These are phyloP conservation scores for Trichoderma citrinoviride DNA, from an alignment of 2,329 filamentous ascomycete species.

Conservation along the genomic window DNA sequence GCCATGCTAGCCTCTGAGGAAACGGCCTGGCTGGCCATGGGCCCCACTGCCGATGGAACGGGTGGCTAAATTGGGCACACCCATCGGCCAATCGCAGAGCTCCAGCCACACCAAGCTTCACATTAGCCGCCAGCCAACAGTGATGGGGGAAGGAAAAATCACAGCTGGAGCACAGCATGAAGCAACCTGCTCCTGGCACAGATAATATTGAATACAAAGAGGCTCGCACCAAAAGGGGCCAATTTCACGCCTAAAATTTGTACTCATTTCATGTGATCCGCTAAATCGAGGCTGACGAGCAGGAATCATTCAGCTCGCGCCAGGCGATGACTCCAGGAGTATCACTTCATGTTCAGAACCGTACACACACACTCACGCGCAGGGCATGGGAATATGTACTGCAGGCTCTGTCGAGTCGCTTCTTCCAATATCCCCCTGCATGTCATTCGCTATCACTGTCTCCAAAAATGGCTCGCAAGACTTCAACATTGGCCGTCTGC, in stretches of 20 bases:
- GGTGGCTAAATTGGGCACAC: slow-evolving; percentile 16
- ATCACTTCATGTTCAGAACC: neutral
- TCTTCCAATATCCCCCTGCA: neutral
- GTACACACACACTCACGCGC: neutral
- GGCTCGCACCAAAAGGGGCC: neutral
- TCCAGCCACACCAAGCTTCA: slow-evolving; percentile 14
- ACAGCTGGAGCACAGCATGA: slow-evolving; percentile 4
- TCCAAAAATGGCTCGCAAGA: slow-evolving; percentile 92
- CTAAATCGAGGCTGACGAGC: neutral
- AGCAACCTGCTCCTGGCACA: neutral
- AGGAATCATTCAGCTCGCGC: neutral
- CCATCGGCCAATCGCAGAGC: slow-evolving; percentile 15
- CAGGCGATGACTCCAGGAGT: neutral
- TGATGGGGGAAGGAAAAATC: neutral
- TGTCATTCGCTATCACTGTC: slow-evolving; percentile 68
- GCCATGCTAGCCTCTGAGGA: neutral
- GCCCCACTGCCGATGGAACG: slow-evolving; percentile 17
- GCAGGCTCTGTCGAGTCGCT: neutral
- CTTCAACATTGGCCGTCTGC: slow-evolving; percentile 70
- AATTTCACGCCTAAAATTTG: slow-evolving; percentile 5
- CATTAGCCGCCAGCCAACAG: slow-evolving; percentile 21
- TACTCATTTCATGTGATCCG: slow-evolving; percentile 3
- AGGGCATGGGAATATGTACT: neutral
- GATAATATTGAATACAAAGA: neutral
- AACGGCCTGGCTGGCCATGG: neutral